Base-by-base conservation (phyloP, 352 stramenopile species). In the Globisporangium nodosum region DNA sequence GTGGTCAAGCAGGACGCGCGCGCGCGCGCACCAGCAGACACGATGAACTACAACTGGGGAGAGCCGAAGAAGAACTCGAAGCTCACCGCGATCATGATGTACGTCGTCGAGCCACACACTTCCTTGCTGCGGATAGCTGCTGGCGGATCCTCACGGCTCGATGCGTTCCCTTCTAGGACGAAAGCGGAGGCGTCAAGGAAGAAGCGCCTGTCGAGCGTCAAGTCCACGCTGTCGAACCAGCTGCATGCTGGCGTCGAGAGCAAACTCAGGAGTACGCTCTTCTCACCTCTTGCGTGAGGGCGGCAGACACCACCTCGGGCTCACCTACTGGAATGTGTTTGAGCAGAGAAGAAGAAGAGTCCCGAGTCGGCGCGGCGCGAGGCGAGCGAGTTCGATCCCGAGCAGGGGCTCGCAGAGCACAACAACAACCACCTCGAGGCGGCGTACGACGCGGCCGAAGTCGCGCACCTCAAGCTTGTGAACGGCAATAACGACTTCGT, bases 1-100 rank as follows among this genome's bases (percentile, higher is more conserved):
- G 24, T 27, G 24, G 24, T 27, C 24, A 27, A 27, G 24, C 24
- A 27, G 24, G 24, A 27, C 24, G 24, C 24, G 24, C 24, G 24
- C 24, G 24, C 24, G 24, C 24, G 24, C 24, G 24, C 24, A 27
- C 24, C 24, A 49, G 33, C 46, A 31, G 5, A 12, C 15, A 49
- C 7, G 5, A 91, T 91, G 81, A 73, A 88, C 31, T 94, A 83
- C 73, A 94, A 94, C 73, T 94, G 84, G 84, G 73, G 72, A 20
- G 81, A 92, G 46, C 84, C 81, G 33, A 84, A 81, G 68, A 90
- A 91, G 62, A 94, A 91, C 69, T 87, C 78, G 52, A 68, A 76
- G 50, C 60, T 92, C 4, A 75, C 73, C 39, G 74, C 73, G 1
- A 76, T 84, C 46, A 88, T 94, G 73, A 92, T 94, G 84, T 94